phyloP scores from a whole-genome alignment of 768 basidiomycete genomes.

The Suillus plorans region DNA sequence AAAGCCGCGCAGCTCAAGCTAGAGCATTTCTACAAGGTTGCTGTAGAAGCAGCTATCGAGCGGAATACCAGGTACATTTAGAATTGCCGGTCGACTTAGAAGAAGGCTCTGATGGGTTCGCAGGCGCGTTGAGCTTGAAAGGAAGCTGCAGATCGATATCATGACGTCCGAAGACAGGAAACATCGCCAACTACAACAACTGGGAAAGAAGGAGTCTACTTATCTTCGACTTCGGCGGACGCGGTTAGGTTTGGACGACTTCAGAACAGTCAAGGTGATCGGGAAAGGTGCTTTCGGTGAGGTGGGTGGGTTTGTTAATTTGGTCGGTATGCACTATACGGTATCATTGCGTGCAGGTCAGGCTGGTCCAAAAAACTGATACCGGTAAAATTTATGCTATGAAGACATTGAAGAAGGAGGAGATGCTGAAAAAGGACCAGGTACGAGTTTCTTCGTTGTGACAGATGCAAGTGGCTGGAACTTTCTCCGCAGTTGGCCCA shows the following conservation, averaged over 20 bases:
- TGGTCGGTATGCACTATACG: neutral
- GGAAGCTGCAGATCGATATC: conserved; percentile 67
- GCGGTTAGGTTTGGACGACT: conserved; percentile 87
- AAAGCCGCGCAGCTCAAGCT: conserved; percentile 93
- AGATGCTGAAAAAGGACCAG: conserved; percentile 99
- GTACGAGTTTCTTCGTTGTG: conserved; percentile 39
- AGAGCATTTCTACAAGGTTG: conserved; percentile 96
- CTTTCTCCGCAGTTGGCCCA: conserved; percentile 74
- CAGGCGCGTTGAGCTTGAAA: conserved; percentile 87
- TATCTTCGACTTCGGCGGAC: conserved; percentile 88
- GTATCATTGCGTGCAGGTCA: conserved; percentile 47
- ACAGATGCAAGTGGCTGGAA: conserved; percentile 5
- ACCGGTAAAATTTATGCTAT: conserved; percentile 99
- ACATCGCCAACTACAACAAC: conserved; percentile 75
- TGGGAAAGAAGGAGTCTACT: conserved; percentile 86
- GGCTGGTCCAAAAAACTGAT: conserved; percentile 94
- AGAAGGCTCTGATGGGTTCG: conserved; percentile 9
- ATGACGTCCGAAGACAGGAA: conserved; percentile 83
- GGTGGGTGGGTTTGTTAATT: conserved; percentile 42
- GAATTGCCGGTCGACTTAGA: neutral
- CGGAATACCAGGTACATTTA: conserved; percentile 79
- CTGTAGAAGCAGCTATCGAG: conserved; percentile 93
- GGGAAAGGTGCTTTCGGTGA: conserved; percentile 99
- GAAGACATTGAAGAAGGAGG: conserved; percentile 96
- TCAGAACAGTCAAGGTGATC: conserved; percentile 97